A percentile compares a stretch with the other conserved stretches of the same genome.
Conservation (phyloP, 257 asterid species). For the Verbena officinalis region DNA sequence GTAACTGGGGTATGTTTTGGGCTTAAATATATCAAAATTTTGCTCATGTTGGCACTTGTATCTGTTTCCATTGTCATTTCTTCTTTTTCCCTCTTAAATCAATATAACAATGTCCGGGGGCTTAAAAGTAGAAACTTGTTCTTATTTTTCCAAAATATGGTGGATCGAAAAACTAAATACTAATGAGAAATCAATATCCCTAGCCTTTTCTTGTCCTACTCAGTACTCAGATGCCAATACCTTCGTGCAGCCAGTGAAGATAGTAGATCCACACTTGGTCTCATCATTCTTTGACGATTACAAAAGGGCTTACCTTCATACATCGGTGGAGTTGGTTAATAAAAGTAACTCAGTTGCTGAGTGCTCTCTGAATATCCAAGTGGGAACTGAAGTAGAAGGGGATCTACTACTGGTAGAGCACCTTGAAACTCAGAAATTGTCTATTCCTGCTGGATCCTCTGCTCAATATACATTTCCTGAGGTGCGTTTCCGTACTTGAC, state of each 20-base stretch:
- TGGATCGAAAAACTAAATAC: background rate
- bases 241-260: slow-evolving; percentile 92
- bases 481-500: slow-evolving; percentile 60
- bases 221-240: slow-evolving; percentile 28
- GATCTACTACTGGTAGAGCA: slow-evolving; percentile 64
- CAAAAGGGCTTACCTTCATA: slow-evolving; percentile 73
- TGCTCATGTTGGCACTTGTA: slow-evolving; percentile 1
- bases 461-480: slow-evolving; percentile 77
- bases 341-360: slow-evolving; percentile 58
- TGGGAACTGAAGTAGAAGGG: slow-evolving; percentile 74
- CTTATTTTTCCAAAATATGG: slow-evolving; percentile 9
- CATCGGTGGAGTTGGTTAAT: slow-evolving; percentile 76
- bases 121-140: slow-evolving; percentile 12
- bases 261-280: slow-evolving; percentile 93
- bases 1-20: slow-evolving; percentile 82
- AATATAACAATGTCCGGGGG: slow-evolving; percentile 14
- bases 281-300: slow-evolving; percentile 73
- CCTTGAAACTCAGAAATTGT: slow-evolving; percentile 61
- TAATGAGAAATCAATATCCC: background rate
- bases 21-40: slow-evolving; percentile 15
- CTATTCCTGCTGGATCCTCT: slow-evolving; percentile 64
- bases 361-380: slow-evolving; percentile 87
- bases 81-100: slow-evolving; percentile 2
- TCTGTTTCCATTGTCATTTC: background rate
- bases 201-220: slow-evolving; percentile 1